phyloP scores from a whole-genome alignment of 1,284 basidiomycete species.

The Sporisorium graminicola region DNA sequence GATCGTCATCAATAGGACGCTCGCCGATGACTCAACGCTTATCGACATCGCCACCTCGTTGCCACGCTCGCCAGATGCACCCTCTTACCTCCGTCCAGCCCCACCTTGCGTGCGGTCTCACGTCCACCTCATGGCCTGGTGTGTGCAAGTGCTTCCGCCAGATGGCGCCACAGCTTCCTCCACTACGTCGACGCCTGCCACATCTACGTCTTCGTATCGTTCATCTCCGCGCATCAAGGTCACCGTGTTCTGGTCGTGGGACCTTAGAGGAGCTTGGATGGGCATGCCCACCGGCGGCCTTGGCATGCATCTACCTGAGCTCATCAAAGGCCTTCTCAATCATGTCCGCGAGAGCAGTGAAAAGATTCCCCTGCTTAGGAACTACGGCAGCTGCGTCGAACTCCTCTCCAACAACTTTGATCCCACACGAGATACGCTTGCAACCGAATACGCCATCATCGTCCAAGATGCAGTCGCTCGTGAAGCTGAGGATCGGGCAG shows the following conservation, averaged over 20 bases:
- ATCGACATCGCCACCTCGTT: conserved; percentile 96
- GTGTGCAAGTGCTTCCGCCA: conserved; percentile 78
- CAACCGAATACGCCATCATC: conserved; percentile 86
- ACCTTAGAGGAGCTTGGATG: conserved; percentile 86
- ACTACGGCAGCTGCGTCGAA: conserved; percentile 85
- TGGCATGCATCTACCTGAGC: conserved; percentile 79
- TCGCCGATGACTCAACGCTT: conserved; percentile 73
- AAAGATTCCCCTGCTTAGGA: conserved; percentile 80
- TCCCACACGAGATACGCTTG: conserved; percentile 82
- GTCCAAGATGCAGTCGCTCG: conserved; percentile 75
- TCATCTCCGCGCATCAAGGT: conserved; percentile 70
- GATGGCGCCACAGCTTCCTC: conserved; percentile 65
- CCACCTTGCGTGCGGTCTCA: conserved; percentile 95
- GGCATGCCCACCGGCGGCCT: conserved; percentile 63
- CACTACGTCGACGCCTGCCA: conserved; percentile 13
- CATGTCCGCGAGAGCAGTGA: conserved; percentile 80
- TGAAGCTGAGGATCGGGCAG: conserved; percentile 38
- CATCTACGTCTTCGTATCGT: conserved; percentile 18
- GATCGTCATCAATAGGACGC: conserved; percentile 47
- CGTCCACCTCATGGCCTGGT: conserved; percentile 90
- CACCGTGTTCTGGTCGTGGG: conserved; percentile 95
- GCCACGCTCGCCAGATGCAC: conserved; percentile 90
- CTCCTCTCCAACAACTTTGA: conserved; percentile 84
- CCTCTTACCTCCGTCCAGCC: conserved; percentile 89
- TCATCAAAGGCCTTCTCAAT: conserved; percentile 83